Evolutionary conservation across 305 asterid species (phyloP), one percentile per base, ranked within the genome.

Genomic region (Withania somnifera): DNA sequence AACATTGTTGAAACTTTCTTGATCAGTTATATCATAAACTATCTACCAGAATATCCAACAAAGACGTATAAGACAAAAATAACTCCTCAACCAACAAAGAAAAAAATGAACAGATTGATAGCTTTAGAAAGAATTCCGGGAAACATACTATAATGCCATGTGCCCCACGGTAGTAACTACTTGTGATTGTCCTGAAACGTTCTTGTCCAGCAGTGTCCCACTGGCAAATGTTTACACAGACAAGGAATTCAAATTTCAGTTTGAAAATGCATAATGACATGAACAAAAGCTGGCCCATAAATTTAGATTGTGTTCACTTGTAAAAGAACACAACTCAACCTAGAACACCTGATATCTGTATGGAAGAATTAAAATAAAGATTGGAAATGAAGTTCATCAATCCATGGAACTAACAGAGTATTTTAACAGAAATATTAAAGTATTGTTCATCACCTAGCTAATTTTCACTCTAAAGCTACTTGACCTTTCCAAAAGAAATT

Each of bases 131-230:
- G 54, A 32, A 68, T 50, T 52, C n/a, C 11, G 32, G 57, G 73
- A 81, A 81, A 84, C 91, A 64, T 87, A 93, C 97, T 78, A 93
- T 93, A 75, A 93, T 92, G 85, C 97, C 97, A 86, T 93, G 97
- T n/a, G 97, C 97, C 79, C 97, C 97, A 26, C 97, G 94, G 84
- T 93, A 93, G 88, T 92, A 93, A 91, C 97, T 92, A 84, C 97
- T 93, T 60, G 97, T 93, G 61, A 92, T 93, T 20, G 97, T 93
- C 84, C 97, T 86, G 89, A 93, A 93, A 20, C 97, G 96, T 88
- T 93, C 97, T 87, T 92, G 97, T 77, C 97, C 97, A 34, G 97
- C 97, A 64, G 97, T 93, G 83, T 93, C 97, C 97, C 97, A 91
- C 97, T 93, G 88, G 85, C 34, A 80, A n/a, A 61, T 80, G 58